These are phyloP conservation scores for Ochetophila trinervis DNA, from an alignment of 306 rosid species.

Conservation along the genomic window DNA sequence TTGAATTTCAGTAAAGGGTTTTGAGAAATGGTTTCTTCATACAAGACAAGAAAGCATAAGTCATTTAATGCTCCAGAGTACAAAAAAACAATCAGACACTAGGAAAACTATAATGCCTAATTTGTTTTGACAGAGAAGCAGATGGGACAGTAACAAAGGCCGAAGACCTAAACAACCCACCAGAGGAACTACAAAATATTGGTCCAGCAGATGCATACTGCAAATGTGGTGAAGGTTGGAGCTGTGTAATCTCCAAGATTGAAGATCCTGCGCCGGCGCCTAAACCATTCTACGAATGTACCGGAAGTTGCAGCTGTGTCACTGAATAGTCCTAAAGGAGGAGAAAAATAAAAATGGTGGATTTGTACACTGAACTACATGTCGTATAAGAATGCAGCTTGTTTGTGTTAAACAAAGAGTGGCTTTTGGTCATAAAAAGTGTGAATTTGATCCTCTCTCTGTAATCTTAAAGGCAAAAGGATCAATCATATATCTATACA, in stretches of 20 bases:
- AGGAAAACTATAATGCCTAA: not conserved
- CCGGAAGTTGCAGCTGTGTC: constrained; percentile 18
- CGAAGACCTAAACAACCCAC: constrained; percentile 1
- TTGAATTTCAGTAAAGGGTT: too few species aligned
- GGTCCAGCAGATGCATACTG: constrained; percentile 27
- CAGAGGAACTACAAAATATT: not conserved
- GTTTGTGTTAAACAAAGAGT: too few species aligned
- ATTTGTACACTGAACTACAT: not conserved
- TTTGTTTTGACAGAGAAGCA: constrained; percentile 22
- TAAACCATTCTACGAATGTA: constrained; percentile 35
- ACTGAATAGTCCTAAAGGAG: not conserved
- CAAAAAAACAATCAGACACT: too few species aligned
- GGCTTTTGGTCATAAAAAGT: too few species aligned
- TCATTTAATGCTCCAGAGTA: not conserved
- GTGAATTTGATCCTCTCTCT: too few species aligned
- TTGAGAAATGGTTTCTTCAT: too few species aligned
- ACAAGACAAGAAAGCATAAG: too few species aligned
- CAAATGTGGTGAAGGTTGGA: constrained; percentile 55
- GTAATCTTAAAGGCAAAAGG: too few species aligned
- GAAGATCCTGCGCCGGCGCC: constrained; percentile 34
- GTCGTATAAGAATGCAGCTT: too few species aligned
- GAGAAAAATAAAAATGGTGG: not conserved
- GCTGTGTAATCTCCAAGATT: constrained; percentile 35
- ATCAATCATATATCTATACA: too few species aligned
- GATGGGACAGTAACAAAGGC: constrained; percentile 22